phyloP scores from a whole-genome alignment of 257 asterid genomes.

The Fraxinus excelsior region DNA sequence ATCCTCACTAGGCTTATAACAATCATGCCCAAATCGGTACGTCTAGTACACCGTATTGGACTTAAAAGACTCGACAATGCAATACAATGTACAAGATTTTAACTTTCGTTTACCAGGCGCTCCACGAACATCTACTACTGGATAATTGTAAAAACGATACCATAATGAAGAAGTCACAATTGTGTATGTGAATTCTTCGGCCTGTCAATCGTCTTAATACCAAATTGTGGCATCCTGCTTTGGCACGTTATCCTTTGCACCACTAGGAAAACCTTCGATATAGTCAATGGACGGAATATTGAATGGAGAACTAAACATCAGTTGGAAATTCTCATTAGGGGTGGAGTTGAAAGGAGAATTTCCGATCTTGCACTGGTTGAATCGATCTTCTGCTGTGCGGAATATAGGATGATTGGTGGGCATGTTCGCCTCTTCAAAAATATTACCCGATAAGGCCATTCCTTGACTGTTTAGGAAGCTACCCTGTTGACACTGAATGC shows the following conservation, averaged over 20 bases:
- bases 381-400: constrained; percentile 31
- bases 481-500: constrained; percentile 34
- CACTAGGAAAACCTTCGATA: constrained; percentile 40
- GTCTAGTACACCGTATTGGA: neutral
- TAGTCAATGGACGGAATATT: constrained; percentile 42
- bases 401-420: constrained; percentile 31
- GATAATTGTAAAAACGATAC: constrained; percentile 24
- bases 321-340: constrained; percentile 43
- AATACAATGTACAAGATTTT: neutral
- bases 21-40: constrained; percentile 26
- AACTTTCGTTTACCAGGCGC: neutral
- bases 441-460: constrained; percentile 37
- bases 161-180: constrained; percentile 11
- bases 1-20: constrained; percentile 30
- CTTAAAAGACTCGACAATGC: neutral
- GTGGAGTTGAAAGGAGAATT: constrained; percentile 46
- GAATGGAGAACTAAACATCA: constrained; percentile 61
- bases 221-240: constrained; percentile 57
- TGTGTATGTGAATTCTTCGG: neutral
- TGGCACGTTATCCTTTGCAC: constrained; percentile 38
- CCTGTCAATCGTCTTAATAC: constrained; percentile 37
- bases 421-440: constrained; percentile 36
- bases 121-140: constrained; percentile 35
- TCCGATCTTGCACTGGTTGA: constrained; percentile 44
- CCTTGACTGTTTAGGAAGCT: constrained; percentile 44